A percentile compares a stretch with the other conserved stretches of the same genome.
Evolutionary conservation across 1,139 yeast species (phyloP).

Genomic region (Blastobotrys apis): DNA sequence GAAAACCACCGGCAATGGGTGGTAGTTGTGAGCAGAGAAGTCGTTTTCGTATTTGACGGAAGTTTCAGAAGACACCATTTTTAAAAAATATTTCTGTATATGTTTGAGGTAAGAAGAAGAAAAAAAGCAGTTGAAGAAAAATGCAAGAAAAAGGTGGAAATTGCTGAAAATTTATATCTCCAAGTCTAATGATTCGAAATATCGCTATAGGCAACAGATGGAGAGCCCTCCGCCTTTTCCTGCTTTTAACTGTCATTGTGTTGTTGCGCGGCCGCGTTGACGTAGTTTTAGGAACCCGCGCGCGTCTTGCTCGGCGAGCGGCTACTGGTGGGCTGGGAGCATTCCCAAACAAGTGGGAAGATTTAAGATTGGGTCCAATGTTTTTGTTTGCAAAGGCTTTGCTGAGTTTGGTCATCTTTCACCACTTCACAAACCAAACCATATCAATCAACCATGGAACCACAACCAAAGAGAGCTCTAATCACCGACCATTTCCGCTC

Average conservation of each 20-base stretch:
- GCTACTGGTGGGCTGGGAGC: too few relatives aligned
- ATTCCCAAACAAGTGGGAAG: too few relatives aligned
- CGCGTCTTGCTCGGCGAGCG: too few relatives aligned
- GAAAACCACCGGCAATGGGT: constrained; percentile 93
- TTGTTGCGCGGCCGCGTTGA: neutral
- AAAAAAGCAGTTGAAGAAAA: constrained; percentile 4
- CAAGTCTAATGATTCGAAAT: neutral
- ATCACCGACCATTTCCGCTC: constrained; percentile 12
- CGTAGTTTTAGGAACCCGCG: too few relatives aligned
- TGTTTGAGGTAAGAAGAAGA: neutral
- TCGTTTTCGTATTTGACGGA: constrained; percentile 68
- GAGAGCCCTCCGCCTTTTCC: constrained; percentile 22
- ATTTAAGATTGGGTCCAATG: too few relatives aligned
- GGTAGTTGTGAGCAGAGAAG: constrained; percentile 95
- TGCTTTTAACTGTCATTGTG: constrained; percentile 21
- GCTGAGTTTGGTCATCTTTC: too few relatives aligned
- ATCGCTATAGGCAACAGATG: constrained; percentile 25
- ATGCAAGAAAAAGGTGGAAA: constrained; percentile 1
- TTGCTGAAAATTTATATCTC: constrained; percentile 2
- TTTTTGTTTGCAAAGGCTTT: too few relatives aligned
- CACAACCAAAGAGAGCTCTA: constrained; percentile 10
- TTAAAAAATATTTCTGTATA: constrained; percentile 7
- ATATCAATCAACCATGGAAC: constrained; percentile 6
- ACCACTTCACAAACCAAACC: neutral
- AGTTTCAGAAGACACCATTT: constrained; percentile 50